These are phyloP conservation scores for Metschnikowia peoriensis DNA, from an alignment of 805 yeast species.

Conservation along the genomic window DNA sequence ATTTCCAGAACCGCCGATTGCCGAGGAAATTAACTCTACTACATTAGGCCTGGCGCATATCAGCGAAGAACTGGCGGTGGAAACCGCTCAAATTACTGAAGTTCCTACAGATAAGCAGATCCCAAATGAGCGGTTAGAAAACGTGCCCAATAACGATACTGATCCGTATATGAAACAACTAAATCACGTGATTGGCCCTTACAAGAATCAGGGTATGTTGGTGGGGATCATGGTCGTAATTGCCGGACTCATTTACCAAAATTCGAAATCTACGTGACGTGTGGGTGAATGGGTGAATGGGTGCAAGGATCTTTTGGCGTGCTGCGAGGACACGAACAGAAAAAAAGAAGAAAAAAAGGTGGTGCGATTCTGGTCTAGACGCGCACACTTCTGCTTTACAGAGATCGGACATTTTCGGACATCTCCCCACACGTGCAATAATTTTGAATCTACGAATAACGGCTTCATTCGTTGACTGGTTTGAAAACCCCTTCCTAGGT, in stretches of 20 bases:
- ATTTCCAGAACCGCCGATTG: background rate
- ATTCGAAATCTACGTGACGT: slow-evolving; percentile 1
- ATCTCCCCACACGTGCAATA: background rate
- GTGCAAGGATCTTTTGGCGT: slow-evolving; percentile 4
- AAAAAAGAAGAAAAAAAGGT: background rate
- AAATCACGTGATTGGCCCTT: slow-evolving; percentile 7
- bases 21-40: background rate
- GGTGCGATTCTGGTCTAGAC: background rate
- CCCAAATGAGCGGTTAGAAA: too few species aligned
- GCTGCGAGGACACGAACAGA: too few species aligned
- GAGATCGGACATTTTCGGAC: background rate
- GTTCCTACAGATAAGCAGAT: too few species aligned
- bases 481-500: too few species aligned
- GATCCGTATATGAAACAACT: slow-evolving; percentile 7
- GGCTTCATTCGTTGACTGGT: too few species aligned
- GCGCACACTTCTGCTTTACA: background rate
- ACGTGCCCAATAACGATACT: background rate
- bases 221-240: slow-evolving; percentile 15
- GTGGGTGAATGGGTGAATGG: background rate
- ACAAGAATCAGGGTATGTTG: slow-evolving; percentile 14
- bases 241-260: slow-evolving; percentile 17
- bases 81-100: too few species aligned
- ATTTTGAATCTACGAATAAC: too few species aligned
- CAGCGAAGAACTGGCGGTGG: background rate
- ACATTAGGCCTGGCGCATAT: background rate